These are phyloP conservation scores for Carex pumila DNA, from an alignment of 176 grass and related monocot genomes.

Conservation along the genomic window DNA sequence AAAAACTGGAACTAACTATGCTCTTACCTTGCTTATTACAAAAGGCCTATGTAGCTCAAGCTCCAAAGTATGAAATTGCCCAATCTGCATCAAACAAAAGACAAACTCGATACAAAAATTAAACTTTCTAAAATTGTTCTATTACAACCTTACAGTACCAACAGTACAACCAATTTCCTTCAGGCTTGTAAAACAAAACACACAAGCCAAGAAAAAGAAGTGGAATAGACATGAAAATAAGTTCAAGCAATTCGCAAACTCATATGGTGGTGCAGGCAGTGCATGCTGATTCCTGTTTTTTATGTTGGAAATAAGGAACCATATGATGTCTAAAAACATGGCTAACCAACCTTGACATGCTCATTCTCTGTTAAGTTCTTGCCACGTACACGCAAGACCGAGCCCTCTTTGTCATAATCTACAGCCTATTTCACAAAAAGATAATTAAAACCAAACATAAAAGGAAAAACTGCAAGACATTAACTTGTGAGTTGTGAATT, in stretches of 20 bases:
- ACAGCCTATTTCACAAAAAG: conserved; percentile 40
- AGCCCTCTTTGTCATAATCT: conserved; percentile 91
- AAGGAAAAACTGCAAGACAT: not conserved
- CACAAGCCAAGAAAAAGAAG: not conserved
- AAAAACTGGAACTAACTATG: not conserved
- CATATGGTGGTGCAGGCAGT: not conserved
- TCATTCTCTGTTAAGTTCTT: conserved; percentile 89
- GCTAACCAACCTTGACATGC: conserved; percentile 62
- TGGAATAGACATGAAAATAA: not conserved
- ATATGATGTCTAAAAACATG: not conserved
- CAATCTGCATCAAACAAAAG: conserved; percentile 35
- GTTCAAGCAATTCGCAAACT: not conserved
- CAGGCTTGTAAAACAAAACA: not conserved
- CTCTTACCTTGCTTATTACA: conserved; percentile 64
- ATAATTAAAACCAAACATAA: not conserved
- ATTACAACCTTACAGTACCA: not conserved
- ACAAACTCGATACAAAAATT: not conserved
- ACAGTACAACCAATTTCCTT: not conserved
- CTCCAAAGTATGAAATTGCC: conserved; percentile 89
- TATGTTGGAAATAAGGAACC: not conserved
- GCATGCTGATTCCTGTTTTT: not conserved
- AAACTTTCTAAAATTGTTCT: not conserved
- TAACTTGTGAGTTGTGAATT: not conserved
- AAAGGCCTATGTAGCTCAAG: conserved; percentile 78
- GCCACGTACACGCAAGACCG: conserved; percentile 68